A percentile compares a stretch with the other conserved stretches of the same genome.
Evolutionary conservation across 78 protist genomes (phyloP).

Genomic region (Creolimax fragrantissima): DNA sequence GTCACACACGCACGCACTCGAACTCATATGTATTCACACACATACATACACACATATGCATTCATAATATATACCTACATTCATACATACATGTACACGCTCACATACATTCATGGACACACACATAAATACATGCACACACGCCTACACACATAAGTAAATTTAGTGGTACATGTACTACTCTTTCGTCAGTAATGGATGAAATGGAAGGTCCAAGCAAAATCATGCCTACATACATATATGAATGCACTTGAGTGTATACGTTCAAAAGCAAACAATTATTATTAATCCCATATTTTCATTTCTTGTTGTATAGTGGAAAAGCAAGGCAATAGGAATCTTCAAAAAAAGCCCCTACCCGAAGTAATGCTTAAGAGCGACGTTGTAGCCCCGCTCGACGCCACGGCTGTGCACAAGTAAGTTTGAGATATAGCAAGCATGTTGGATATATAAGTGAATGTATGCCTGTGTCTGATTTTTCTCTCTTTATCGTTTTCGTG

Average conservation of each 20-base stretch:
- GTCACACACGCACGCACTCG: no score
- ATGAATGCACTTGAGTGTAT: neutral
- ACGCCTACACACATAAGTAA: neutral
- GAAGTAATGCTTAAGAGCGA: neutral
- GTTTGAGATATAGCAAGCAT: no score
- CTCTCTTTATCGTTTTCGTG: no score
- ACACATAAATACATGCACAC: neutral
- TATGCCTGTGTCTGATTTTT: neutral
- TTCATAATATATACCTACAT: neutral
- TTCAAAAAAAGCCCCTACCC: neutral
- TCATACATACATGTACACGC: neutral
- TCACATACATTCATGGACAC: neutral
- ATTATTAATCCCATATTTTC: neutral
- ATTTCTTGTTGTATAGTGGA: neutral
- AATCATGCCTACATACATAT: neutral
- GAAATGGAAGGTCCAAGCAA: no score
- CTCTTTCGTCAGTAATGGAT: no score
- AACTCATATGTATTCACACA: neutral
- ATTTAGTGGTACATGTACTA: no score
- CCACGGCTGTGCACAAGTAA: neutral
- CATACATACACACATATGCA: neutral
- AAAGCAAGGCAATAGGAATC: neutral
- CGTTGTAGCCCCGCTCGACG: neutral
- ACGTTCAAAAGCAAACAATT: neutral
- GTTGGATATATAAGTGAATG: no score